Evolutionary conservation across 345 rosid species (phyloP), one percentile per base, ranked within the genome.

Genomic region (Cochlearia excelsa): DNA sequence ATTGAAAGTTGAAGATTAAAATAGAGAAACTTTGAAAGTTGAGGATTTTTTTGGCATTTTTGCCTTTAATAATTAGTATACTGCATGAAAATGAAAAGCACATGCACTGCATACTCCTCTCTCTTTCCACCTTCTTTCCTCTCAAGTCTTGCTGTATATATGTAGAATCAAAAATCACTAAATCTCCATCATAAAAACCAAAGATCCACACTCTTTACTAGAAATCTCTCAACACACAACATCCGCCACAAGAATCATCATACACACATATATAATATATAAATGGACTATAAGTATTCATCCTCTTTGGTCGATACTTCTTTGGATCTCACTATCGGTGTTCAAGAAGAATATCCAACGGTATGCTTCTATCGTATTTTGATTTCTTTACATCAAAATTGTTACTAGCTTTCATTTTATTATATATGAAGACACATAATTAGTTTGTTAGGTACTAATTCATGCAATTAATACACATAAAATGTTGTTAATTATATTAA

Each of bases 271-370:
- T 16, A 16, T 16, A 16, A 16, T 38, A 42, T 16, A 29, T 11
- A 63, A 51, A 85, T 85, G 92, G 84, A 75, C 23, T 16, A 16
- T 58, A 63, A 57, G 9, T 72, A 63, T 28, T 69, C 84, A 57
- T 69, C 84, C 1, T 67, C 73, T 61, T 75, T 70, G 65, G 66
- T 79, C 6, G 74, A 80, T 48, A 83, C 89, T 63, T 80, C 85
- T 0, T 51, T 86, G 59, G 81, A 83, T 78, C 94, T 86, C 49
- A 77, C 75, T 26, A 68, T 71, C 16, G 72, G 74, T 5, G 53
- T 74, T 44, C 45, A 67, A 4, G 78, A 78, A 52, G 79, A 76
- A 16, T 16, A 16, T 16, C 48, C 75, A 26, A 53, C 69, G 75
- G 82, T 80, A 74, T 39, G 65, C 54, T 30, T 35, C 51, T 29